Evolutionary conservation across 108 stramenopile species (phyloP).

Genomic region (Nitzschia sp.): DNA sequence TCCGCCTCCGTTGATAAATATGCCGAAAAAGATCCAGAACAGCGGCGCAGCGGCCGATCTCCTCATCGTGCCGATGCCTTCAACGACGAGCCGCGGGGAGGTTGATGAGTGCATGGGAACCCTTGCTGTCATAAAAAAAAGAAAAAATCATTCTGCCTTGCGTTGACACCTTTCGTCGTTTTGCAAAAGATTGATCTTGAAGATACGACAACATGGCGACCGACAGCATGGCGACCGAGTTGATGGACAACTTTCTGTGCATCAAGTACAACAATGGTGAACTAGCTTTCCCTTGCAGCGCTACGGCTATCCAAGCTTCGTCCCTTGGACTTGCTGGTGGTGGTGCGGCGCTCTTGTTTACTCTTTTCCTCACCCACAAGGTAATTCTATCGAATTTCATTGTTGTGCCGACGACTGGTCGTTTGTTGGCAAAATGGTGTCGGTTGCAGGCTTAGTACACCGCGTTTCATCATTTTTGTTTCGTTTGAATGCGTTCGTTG

Average conservation of each 20-base stretch:
- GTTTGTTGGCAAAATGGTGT: no score
- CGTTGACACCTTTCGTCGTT: neutral
- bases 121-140: neutral
- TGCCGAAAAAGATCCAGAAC: no score
- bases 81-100: no score
- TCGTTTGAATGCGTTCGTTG: neutral
- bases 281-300: constrained; percentile 49
- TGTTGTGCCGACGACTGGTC: neutral
- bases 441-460: no score
- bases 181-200: no score
- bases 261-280: neutral
- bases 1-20: no score
- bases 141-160: neutral
- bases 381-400: constrained; percentile 36
- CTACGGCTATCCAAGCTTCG: constrained; percentile 43
- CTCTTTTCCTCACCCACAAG: constrained; percentile 46
- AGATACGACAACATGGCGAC: constrained; percentile 3
- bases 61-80: no score
- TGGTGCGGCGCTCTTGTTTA: constrained; percentile 51
- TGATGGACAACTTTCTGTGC: constrained; percentile 6
- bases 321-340: constrained; percentile 51
- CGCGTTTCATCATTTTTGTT: no score
- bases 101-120: no score
- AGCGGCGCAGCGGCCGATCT: no score
- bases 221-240: neutral